Conservation (phyloP, 495 filamentous ascomycete genomes). For the Barbatosphaeria neglecta region DNA sequence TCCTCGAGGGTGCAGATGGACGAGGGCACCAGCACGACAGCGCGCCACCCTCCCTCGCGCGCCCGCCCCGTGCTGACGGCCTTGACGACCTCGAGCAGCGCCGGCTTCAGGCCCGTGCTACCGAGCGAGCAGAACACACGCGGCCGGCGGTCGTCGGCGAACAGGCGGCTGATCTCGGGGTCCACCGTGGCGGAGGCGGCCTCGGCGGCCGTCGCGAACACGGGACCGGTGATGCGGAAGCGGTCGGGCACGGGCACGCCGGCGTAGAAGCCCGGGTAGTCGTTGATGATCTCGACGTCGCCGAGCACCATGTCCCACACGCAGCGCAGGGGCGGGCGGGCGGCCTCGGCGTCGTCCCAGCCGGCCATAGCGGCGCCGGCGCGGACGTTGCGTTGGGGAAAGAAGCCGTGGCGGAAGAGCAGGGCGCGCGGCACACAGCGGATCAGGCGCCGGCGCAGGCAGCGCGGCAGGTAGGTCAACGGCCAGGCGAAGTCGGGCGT, state of each 20-base stretch:
- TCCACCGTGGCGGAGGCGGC: constrained; percentile 4
- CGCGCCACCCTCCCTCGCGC: constrained; percentile 10
- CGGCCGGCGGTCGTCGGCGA: constrained; percentile 2
- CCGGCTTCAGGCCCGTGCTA: constrained; percentile 10
- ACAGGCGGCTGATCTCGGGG: constrained; percentile 6
- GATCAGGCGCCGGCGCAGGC: not conserved
- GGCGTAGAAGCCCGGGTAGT: constrained; percentile 11
- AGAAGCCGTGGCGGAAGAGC: not conserved
- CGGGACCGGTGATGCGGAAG: constrained; percentile 11
- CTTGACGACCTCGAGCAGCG: constrained; percentile 12
- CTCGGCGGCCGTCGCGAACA: constrained; percentile 4
- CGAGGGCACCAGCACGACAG: constrained; percentile 11
- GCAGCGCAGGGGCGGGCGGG: not conserved
- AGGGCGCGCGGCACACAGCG: not conserved
- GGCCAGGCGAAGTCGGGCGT: not conserved
- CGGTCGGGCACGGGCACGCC: constrained; percentile 5
- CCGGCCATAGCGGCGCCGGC: not conserved
- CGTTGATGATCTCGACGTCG: constrained; percentile 15
- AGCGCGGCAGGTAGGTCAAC: not conserved
- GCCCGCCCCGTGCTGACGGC: constrained; percentile 2
- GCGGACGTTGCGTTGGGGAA: not conserved
- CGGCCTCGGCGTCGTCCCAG: too few species aligned
- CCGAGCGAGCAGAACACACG: constrained; percentile 13
- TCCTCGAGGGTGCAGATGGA: constrained; percentile 8
- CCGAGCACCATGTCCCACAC: constrained; percentile 14